Evolutionary conservation across 2,329 filamentous ascomycete species (phyloP), one percentile per base, ranked within the genome.

Genomic region (Beauveria medogensis): DNA sequence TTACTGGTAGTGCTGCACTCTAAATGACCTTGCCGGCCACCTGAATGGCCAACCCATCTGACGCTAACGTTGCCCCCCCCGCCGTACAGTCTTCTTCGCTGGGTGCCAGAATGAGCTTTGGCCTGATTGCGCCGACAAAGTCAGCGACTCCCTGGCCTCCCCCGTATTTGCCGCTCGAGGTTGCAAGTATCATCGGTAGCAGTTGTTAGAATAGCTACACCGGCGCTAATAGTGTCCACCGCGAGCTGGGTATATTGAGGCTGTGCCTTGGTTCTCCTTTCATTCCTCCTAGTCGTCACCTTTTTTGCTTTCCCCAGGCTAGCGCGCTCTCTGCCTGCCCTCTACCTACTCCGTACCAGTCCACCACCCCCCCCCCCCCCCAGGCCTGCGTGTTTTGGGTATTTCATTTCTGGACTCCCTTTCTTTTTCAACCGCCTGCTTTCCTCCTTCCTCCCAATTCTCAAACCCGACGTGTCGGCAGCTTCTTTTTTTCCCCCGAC

Each of bases 381-480:
- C 22, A 24, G 56, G 14, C 56, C 44, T 34, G 26, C 48, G 14
- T 47, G 20, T 24, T 14, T 37, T 37, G 20, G 44, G 44, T 63
- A 60, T 55, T 55, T 54, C 58, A 60, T 30, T 55, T 58, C 20
- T 51, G 16, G 46, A 43, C 55, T 40, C 22, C 47, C 53, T 60
- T 56, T 62, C 61, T 61, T 55, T 60, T 59, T 63, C 58, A 28
- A 61, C 64, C 60, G 60, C 62, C 64, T 63, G 60, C 55, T 55
- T 61, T 57, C 51, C 41, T 55, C 30, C 37, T 30, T 30, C 41
- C 24, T 63, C 40, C 34, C 55, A 43, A 48, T 52, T 46, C 18
- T 53, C 34, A 63, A 30, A 53, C 47, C 61, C 63, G 63, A 59
- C 65, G 62, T 61, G 50, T 58, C 59, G 63, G 59, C 40, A 51